Evolutionary conservation across 2,329 filamentous ascomycete species (phyloP).

Genomic region (Leptographium wingfieldii): DNA sequence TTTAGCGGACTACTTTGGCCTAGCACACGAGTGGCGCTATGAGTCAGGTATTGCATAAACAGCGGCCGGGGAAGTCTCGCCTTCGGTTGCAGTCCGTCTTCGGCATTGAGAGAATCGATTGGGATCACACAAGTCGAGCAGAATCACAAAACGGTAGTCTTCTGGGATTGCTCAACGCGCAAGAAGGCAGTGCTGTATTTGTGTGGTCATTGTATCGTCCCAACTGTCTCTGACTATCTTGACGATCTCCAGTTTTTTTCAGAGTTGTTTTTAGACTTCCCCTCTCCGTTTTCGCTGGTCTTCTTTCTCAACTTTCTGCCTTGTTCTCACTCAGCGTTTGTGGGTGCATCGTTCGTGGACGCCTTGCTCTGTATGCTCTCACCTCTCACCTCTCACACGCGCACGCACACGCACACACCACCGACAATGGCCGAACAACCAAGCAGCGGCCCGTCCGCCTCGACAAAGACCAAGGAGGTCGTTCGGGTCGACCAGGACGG

Average conservation of each 20-base stretch:
- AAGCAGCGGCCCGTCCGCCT: neutral
- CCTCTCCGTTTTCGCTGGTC: neutral
- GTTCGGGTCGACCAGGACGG: slow-evolving; percentile 65
- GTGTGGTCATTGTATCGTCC: too few species aligned
- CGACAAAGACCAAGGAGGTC: slow-evolving; percentile 32
- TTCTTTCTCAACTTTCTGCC: neutral
- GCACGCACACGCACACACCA: neutral
- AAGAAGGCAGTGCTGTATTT: too few species aligned
- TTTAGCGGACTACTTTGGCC: neutral
- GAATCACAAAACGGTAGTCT: neutral
- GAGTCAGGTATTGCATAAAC: neutral
- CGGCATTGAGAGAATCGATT: neutral
- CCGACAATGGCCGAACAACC: neutral
- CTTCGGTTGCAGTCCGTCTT: neutral
- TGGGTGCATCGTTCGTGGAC: neutral
- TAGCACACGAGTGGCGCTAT: neutral
- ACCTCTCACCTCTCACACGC: neutral
- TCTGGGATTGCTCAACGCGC: too few species aligned
- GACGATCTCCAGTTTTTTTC: neutral
- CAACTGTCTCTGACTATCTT: neutral
- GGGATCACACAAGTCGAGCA: neutral
- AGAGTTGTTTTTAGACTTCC: neutral
- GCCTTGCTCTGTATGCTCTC: neutral
- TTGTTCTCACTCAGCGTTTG: neutral
- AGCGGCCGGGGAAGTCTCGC: neutral